These are phyloP conservation scores for Xylariaceae sp. DNA, from an alignment of 2,329 filamentous ascomycete species.

Conservation along the genomic window DNA sequence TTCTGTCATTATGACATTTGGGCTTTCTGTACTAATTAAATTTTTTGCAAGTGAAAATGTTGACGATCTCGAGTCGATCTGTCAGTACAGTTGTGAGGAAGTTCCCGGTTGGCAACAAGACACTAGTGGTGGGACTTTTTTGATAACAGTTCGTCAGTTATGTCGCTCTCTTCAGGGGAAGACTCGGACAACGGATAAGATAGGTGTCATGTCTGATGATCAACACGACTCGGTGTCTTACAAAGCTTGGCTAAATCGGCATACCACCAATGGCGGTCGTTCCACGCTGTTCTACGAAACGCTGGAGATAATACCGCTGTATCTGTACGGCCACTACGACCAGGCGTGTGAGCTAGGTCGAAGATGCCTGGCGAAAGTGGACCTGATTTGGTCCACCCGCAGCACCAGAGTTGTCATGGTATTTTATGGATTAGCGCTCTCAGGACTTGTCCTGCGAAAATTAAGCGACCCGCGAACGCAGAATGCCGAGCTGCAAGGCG, in stretches of 20 bases:
- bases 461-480: constrained; percentile 45
- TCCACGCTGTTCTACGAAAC: constrained; percentile 66
- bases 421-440: constrained; percentile 57
- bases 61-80: constrained; percentile 65
- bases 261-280: constrained; percentile 56
- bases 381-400: constrained; percentile 55
- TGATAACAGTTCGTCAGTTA: constrained; percentile 63
- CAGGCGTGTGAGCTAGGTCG: constrained; percentile 55
- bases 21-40: constrained; percentile 61
- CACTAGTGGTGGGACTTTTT: constrained; percentile 64
- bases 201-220: constrained; percentile 63
- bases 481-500: constrained; percentile 40
- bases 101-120: constrained; percentile 69
- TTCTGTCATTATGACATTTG: constrained; percentile 67
- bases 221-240: constrained; percentile 57
- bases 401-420: constrained; percentile 55
- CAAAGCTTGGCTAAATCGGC: constrained; percentile 54
- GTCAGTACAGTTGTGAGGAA: constrained; percentile 69
- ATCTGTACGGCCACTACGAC: constrained; percentile 60
- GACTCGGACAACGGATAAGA: constrained; percentile 49
- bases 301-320: constrained; percentile 59
- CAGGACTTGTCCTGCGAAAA: constrained; percentile 47
- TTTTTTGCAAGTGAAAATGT: constrained; percentile 68
- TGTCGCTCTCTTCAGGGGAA: constrained; percentile 72
- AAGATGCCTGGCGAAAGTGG: constrained; percentile 42